These are phyloP conservation scores for Skeletonema potamos DNA, from an alignment of 108 stramenopile genomes.

Conservation along the genomic window DNA sequence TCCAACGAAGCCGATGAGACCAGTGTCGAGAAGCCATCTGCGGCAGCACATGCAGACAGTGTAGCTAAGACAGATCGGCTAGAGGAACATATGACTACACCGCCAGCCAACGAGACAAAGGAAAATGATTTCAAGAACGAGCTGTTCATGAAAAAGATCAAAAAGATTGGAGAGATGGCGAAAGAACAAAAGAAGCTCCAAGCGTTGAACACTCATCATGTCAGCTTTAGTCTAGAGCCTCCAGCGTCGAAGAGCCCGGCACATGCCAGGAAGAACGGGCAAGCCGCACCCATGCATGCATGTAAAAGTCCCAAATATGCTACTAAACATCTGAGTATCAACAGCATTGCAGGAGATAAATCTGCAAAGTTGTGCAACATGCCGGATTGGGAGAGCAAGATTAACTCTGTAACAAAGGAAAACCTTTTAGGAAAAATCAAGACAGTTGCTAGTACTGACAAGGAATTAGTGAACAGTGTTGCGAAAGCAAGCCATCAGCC, in stretches of 20 bases:
- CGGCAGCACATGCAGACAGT: not conserved
- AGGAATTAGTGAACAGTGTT: not conserved
- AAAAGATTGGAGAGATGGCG: not conserved
- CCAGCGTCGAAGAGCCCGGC: not conserved
- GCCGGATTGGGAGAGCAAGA: constrained; percentile 14
- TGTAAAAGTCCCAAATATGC: not conserved
- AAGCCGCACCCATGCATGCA: not conserved
- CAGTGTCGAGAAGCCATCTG: not conserved
- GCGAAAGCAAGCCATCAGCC: not conserved
- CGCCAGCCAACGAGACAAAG: not conserved
- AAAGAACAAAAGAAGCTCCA: not conserved
- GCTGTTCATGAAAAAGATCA: not conserved
- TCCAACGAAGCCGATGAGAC: not conserved
- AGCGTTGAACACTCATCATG: not conserved
- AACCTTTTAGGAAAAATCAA: not conserved
- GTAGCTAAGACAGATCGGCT: not conserved
- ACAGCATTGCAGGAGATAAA: not conserved
- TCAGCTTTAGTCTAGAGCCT: not conserved
- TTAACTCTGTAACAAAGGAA: not conserved
- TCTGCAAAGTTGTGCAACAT: not conserved
- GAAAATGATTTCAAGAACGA: not conserved
- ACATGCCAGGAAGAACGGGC: not conserved
- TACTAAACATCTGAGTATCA: constrained; percentile 3
- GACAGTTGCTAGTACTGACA: not conserved
- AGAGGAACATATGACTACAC: not conserved